phyloP scores from a whole-genome alignment of 441 rosid species.

The Syzygium malaccense region DNA sequence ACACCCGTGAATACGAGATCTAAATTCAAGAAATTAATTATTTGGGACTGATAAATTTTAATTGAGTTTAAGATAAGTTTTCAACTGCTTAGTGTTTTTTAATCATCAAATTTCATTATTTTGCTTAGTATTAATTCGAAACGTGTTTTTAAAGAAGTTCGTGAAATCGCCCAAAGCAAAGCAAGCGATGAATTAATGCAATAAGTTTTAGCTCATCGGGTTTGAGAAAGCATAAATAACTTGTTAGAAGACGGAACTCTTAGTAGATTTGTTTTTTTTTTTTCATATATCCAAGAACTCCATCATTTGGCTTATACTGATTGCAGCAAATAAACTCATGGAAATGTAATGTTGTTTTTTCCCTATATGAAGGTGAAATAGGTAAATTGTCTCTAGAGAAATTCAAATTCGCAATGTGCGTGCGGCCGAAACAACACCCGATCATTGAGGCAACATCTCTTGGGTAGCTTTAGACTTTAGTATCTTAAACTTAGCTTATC shows the following conservation, averaged over 20 bases:
- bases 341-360: background rate
- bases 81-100: background rate
- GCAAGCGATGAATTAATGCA: too few species aligned
- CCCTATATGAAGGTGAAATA: background rate
- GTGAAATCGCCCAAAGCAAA: background rate
- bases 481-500: background rate
- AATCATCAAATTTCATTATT: background rate
- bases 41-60: background rate
- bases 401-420: background rate
- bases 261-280: too few species aligned
- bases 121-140: background rate
- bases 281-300: background rate
- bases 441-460: background rate
- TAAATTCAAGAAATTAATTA: background rate
- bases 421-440: background rate
- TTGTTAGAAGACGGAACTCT: too few species aligned
- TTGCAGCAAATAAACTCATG: background rate
- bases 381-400: background rate
- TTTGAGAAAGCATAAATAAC: too few species aligned
- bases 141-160: too few species aligned
- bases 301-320: background rate
- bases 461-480: background rate
- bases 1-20: background rate
- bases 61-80: background rate
- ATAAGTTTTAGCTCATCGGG: too few species aligned